These are phyloP conservation scores for Podila epigama DNA, from an alignment of 192 early-diverging fungal genomes.

Conservation along the genomic window DNA sequence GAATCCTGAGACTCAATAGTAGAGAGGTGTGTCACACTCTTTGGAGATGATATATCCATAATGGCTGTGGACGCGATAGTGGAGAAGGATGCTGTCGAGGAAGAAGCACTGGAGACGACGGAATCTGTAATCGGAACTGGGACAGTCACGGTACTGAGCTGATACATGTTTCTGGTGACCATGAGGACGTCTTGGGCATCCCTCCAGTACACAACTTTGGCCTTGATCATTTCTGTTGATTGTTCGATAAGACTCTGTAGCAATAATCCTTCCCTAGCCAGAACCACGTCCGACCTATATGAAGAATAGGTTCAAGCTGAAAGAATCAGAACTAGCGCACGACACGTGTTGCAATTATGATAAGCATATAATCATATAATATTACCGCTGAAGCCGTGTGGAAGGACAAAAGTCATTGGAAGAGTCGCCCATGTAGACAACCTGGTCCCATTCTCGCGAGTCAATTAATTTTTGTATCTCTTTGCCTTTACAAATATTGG, in stretches of 20 bases:
- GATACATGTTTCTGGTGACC: slow-evolving; percentile 1
- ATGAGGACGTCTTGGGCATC: slow-evolving; percentile 12
- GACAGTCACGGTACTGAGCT: too few species aligned
- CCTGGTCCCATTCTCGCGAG: slow-evolving; percentile 19
- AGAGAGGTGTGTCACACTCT: background rate
- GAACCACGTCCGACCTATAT: slow-evolving; percentile 12
- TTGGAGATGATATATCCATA: background rate
- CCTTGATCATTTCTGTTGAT: slow-evolving; percentile 19
- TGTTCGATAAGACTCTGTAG: slow-evolving; percentile 20
- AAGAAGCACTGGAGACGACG: background rate
- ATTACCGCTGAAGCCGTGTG: slow-evolving; percentile 44
- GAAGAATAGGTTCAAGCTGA: too few species aligned
- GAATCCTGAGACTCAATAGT: background rate
- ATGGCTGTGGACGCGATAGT: background rate
- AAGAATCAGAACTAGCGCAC: too few species aligned
- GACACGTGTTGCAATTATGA: too few species aligned
- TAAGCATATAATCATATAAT: too few species aligned
- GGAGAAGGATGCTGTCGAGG: background rate
- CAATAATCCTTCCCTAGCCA: slow-evolving; percentile 30
- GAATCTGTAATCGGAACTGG: too few species aligned
- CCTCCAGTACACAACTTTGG: slow-evolving; percentile 32
- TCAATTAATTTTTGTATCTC: slow-evolving; percentile 37
- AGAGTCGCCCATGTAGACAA: slow-evolving; percentile 63
- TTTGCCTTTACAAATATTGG: slow-evolving; percentile 74
- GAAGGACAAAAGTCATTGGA: slow-evolving; percentile 62